phyloP scores from a whole-genome alignment of 2,329 filamentous ascomycete species.

The Beauveria sp. region DNA sequence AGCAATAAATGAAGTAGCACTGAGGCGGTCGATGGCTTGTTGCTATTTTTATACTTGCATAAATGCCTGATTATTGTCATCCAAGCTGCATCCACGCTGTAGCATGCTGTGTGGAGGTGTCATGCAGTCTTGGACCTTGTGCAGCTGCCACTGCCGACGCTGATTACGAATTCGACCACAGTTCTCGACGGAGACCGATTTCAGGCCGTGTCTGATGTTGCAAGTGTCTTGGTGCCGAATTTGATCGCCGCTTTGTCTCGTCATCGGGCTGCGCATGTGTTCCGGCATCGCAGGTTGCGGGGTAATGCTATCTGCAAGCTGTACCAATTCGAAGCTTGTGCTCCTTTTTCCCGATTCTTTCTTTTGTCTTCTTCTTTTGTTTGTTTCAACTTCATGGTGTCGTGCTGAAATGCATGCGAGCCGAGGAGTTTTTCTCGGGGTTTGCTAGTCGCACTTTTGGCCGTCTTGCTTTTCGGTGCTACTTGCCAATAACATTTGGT shows the following conservation, averaged over 20 bases:
- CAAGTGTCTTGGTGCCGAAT: not conserved
- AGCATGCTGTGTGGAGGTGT: not conserved
- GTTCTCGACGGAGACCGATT: too few species aligned
- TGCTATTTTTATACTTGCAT: slow-evolving; percentile 8
- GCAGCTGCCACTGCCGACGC: not conserved
- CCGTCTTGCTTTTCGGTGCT: too few species aligned
- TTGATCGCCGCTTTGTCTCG: not conserved
- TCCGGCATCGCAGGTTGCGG: not conserved
- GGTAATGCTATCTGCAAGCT: not conserved
- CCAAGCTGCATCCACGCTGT: not conserved
- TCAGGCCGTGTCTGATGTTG: not conserved
- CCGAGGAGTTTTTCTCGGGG: too few species aligned
- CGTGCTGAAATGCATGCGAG: too few species aligned
- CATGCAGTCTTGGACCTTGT: not conserved
- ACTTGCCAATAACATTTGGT: too few species aligned
- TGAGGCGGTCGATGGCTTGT: not conserved
- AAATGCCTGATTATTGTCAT: not conserved
- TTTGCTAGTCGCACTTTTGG: too few species aligned
- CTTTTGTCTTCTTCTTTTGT: not conserved
- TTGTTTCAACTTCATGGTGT: too few species aligned
- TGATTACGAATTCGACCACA: not conserved
- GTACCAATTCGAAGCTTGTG: not conserved
- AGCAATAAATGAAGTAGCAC: not conserved
- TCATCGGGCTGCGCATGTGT: not conserved
- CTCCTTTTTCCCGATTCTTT: not conserved